phyloP scores from a whole-genome alignment of 768 basidiomycete genomes.

The Trametes villosa region DNA sequence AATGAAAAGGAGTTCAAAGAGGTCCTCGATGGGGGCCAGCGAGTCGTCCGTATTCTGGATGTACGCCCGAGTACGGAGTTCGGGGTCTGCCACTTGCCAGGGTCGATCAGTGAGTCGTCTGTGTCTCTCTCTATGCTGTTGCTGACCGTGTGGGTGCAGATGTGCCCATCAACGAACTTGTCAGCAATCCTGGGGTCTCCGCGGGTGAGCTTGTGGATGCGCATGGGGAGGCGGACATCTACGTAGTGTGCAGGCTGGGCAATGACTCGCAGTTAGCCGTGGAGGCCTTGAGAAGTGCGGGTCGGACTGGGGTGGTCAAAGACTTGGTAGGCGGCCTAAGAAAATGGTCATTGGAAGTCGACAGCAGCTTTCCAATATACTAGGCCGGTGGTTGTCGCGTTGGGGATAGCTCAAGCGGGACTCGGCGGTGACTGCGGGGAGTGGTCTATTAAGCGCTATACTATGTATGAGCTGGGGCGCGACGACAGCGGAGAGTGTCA shows the following conservation, averaged over 20 bases:
- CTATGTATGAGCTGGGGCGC: background rate
- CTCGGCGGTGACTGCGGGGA: no score
- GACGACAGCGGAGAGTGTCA: background rate
- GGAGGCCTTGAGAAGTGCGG: conserved; percentile 53
- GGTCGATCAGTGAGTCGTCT: conserved; percentile 66
- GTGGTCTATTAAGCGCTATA: conserved; percentile 11
- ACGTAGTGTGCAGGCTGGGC: conserved; percentile 83
- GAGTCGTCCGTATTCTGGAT: conserved; percentile 59
- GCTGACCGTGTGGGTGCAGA: no score
- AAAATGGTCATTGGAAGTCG: conserved; percentile 79
- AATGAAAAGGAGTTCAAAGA: conserved; percentile 52
- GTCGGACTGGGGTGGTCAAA: conserved; percentile 44
- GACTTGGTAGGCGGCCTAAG: conserved; percentile 83
- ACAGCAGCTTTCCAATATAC: conserved; percentile 81
- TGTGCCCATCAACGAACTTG: conserved; percentile 68
- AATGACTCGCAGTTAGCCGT: conserved; percentile 95
- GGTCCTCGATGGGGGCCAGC: conserved; percentile 36
- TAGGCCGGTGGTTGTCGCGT: conserved; percentile 32
- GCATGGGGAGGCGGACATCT: conserved; percentile 39
- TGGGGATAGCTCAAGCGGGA: no score
- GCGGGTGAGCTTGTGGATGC: background rate
- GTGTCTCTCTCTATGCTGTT: no score
- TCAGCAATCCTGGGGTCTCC: conserved; percentile 58
- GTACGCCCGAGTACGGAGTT: conserved; percentile 82
- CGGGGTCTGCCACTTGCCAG: conserved; percentile 81